These are phyloP conservation scores for Pseudotulostoma volvatum DNA, from an alignment of 495 filamentous ascomycete genomes.

Conservation along the genomic window DNA sequence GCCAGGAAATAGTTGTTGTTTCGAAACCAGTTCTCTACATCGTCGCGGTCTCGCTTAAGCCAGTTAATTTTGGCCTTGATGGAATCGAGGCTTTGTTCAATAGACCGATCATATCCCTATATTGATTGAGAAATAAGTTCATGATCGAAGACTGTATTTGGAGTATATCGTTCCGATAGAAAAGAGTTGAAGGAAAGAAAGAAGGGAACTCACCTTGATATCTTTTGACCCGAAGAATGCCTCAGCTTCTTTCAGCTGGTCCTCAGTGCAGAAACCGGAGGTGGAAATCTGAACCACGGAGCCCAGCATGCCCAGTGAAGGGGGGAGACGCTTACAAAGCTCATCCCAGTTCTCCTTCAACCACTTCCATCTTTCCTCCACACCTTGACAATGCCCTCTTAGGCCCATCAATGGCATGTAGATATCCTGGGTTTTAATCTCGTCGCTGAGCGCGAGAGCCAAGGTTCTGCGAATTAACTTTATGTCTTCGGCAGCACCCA, in stretches of 20 bases:
- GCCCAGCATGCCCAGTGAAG: constrained; percentile 70
- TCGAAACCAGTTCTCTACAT: constrained; percentile 45
- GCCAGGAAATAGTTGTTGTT: constrained; percentile 35
- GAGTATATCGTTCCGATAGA: not conserved
- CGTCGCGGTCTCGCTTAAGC: constrained; percentile 42
- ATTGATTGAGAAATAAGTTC: no score
- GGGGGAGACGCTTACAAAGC: constrained; percentile 59
- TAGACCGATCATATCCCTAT: constrained; percentile 40
- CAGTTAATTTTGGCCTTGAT: constrained; percentile 45
- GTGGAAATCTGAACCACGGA: constrained; percentile 72
- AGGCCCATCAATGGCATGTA: constrained; percentile 75
- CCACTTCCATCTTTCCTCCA: constrained; percentile 68
- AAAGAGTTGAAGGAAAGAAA: constrained; percentile 1
- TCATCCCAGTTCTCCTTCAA: constrained; percentile 74
- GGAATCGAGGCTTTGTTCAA: constrained; percentile 44
- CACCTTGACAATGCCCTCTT: constrained; percentile 59
- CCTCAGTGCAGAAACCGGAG: constrained; percentile 58
- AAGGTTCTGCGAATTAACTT: constrained; percentile 72
- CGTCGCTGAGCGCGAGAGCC: constrained; percentile 51
- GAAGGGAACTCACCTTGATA: constrained; percentile 43
- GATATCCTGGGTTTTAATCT: constrained; percentile 92
- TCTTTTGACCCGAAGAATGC: constrained; percentile 66
- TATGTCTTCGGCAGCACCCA: constrained; percentile 63
- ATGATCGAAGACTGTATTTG: constrained; percentile 7
- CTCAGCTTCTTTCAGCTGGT: constrained; percentile 58